Evolutionary conservation across 257 asterid species (phyloP), one percentile per base, ranked within the genome.

Genomic region (Lycium ferocissimum): DNA sequence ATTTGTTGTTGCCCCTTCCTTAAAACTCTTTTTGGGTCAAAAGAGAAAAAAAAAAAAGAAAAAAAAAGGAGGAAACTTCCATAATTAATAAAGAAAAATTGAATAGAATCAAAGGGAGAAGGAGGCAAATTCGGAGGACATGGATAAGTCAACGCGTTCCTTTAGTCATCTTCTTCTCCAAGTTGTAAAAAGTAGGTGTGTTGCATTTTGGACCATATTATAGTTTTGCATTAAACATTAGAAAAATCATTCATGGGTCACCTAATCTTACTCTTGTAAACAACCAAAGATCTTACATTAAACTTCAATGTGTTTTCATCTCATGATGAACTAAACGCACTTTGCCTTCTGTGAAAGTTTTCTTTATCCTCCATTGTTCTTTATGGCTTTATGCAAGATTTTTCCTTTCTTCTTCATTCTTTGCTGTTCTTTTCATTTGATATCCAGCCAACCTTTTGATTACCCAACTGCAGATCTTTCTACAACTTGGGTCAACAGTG

Each of bases 381-480:
- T 51, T 3, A 88, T 88, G 90, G 78, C 51, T 63, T 61, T 56
- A 53, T 7, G 62, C 3, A 57, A 51, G 43, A 0, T 59, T 15
- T 78, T 53, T 45, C 38, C 47, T 20, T 8, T 57, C 26, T 49
- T 86, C 2, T n/a, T 82, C n/a, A 33, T 22, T 38, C 18, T 86
- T 61, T 38, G 49, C 18, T 5, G 81, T 45, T 69, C 11, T 20
- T 15, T 85, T 57, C 86, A 81, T 37, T 61, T 71, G 37, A 65
- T 53, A 11, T 26, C 6, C 1, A 87, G 89, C 56, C 93, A 89
- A 83, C 92, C 86, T 4, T 89, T 57, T 40, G 94, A 90, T 83
- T 89, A 91, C 13, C 91, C 92, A 12, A 86, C 90, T 2, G 93
- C 92, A 56, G 82, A 82, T 65, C 91, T 90, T 56, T 89, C 93